Evolutionary conservation across 1,284 basidiomycete species (phyloP).

Genomic region (Ganoderma resinaceum): DNA sequence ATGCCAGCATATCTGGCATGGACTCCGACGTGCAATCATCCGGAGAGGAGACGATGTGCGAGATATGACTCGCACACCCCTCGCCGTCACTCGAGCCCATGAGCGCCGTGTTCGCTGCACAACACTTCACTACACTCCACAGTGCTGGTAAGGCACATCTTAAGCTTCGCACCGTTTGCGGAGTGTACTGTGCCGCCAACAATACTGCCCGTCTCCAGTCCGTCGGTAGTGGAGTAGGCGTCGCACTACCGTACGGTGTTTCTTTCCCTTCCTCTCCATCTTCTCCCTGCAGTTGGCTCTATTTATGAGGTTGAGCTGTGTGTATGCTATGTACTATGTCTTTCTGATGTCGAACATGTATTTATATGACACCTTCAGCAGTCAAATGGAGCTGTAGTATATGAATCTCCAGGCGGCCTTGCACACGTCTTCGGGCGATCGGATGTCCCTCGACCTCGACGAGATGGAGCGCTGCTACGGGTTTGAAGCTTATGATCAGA

Average conservation of each 20-base stretch:
- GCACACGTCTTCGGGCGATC: too few species aligned
- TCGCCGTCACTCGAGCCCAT: neutral
- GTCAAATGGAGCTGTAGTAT: neutral
- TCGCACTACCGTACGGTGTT: neutral
- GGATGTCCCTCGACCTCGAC: too few species aligned
- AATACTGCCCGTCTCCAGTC: neutral
- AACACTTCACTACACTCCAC: neutral
- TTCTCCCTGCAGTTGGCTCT: too few species aligned
- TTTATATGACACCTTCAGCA: neutral
- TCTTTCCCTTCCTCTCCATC: neutral
- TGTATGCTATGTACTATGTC: neutral
- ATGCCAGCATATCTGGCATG: neutral
- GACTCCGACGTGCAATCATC: neutral
- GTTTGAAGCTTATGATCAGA: too few species aligned
- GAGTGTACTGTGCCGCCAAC: neutral
- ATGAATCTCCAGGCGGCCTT: too few species aligned
- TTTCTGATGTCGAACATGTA: neutral
- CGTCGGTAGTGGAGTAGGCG: neutral
- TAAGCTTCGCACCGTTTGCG: neutral
- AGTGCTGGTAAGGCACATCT: neutral
- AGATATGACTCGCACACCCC: neutral
- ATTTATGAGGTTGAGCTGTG: neutral
- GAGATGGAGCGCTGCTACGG: too few species aligned
- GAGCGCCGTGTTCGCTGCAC: neutral
- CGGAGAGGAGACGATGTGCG: constrained; percentile 4